Base-by-base conservation (phyloP, 2,329 filamentous ascomycete species). In the Fusarium vanettenii region DNA sequence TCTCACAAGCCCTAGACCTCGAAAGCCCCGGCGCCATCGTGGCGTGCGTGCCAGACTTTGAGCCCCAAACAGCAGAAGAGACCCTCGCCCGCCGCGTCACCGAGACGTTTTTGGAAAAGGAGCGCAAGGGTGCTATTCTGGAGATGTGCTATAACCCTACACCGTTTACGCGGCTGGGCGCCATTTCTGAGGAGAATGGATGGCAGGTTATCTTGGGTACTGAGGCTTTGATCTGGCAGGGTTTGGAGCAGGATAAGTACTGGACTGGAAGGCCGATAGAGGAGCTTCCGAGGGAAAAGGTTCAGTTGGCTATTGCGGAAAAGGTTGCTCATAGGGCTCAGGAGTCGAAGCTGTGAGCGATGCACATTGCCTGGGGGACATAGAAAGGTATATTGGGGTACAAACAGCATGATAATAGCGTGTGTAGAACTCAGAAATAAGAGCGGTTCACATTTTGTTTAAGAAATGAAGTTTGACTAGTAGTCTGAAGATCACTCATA, bases 71-170 rank as follows among this genome's bases (percentile, higher is more conserved):
- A 0, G 82, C 86, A 2, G 88, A 87, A 31, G 94, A 97, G 85
- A 84, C 87, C 31, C 84, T 86, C 48, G 90, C 92, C 5, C 85
- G 93, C 2, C 81, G 82, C 2, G 86, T 94, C 1, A 81, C 88
- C 0, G 86, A 90, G 77, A 81, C 84, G 4, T 88, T 87, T 57
- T 74, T 87, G 13, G 67, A 71, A 35, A 86, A 86, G 81, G 79
- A 85, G 18, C 83, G 88, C 70, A 92, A 92, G 82, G 93, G 92
- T 8, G 90, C 90, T 8, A 89, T 95, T 66, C 81, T 95, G 69
- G 93, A 95, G 82, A 95, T 96, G 93, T 95, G 93, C 85, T 95
- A 95, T 81, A 94, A 95, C 80, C 94, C 94, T 0, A 85, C 87
- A 4, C 92, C 92, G 0, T 92, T 89, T 81, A 95, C 94, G 0